Evolutionary conservation across 1,139 yeast genomes (phyloP).

Genomic region (Candida anutae): DNA sequence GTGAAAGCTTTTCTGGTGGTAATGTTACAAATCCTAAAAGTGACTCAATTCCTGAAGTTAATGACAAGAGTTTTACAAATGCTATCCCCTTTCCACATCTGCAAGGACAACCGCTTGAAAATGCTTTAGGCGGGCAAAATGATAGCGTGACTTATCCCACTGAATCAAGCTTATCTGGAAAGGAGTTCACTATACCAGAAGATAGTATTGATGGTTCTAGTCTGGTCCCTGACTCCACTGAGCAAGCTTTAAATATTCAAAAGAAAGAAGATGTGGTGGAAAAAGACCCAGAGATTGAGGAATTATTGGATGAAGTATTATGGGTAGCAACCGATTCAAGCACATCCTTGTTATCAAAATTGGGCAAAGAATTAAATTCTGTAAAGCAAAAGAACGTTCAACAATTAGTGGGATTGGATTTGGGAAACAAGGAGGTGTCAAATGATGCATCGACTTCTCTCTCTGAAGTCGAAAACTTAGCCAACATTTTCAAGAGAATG

Average conservation of each 20-base stretch:
- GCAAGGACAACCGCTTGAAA: too few relatives aligned
- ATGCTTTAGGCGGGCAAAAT: too few relatives aligned
- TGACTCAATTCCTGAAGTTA: too few relatives aligned
- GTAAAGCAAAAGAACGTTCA: constrained; percentile 32
- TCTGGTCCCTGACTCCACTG: too few relatives aligned
- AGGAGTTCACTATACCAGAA: too few relatives aligned
- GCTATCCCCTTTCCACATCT: too few relatives aligned
- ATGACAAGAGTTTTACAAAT: too few relatives aligned
- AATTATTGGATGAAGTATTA: constrained; percentile 63
- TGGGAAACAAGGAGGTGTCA: constrained; percentile 25
- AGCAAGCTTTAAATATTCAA: constrained; percentile 9
- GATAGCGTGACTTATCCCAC: too few relatives aligned
- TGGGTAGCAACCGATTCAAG: constrained; percentile 68
- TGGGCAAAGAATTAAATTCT: constrained; percentile 34
- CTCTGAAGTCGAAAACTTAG: constrained; percentile 59
- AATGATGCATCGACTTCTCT: constrained; percentile 38
- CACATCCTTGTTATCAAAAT: constrained; percentile 44
- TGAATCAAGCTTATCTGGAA: too few relatives aligned
- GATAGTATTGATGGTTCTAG: too few relatives aligned
- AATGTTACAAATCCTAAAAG: too few relatives aligned
- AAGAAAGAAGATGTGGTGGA: constrained; percentile 5
- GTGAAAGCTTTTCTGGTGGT: too few relatives aligned
- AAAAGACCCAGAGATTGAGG: constrained; percentile 49
- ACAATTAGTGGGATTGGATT: constrained; percentile 34
- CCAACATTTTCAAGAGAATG: constrained; percentile 37